Evolutionary conservation across 192 early-diverging fungal species (phyloP).

Genomic region (Borealophlyctis nickersoniae): DNA sequence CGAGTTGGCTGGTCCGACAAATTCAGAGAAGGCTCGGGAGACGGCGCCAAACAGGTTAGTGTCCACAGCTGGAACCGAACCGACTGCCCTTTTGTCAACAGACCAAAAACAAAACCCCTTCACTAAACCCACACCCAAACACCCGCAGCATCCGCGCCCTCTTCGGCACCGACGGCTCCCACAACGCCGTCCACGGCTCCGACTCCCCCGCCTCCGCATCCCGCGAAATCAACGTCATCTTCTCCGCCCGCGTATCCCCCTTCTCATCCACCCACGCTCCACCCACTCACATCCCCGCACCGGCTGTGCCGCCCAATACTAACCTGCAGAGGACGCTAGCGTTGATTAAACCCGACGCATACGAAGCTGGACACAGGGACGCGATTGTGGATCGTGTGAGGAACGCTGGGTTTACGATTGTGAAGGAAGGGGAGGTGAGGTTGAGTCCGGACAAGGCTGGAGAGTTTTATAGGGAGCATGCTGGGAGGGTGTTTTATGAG

Average conservation of each 20-base stretch:
- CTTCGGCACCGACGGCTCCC: conserved; percentile 51
- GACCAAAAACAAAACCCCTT: too few species aligned
- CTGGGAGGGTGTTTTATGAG: conserved; percentile 45
- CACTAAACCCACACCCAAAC: conserved; percentile 18
- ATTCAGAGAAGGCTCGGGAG: conserved; percentile 54
- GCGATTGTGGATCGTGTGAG: conserved; percentile 41
- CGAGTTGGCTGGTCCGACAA: conserved; percentile 55
- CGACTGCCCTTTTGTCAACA: too few species aligned
- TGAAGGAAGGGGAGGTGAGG: conserved; percentile 41
- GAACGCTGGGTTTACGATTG: conserved; percentile 44
- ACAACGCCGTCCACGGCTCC: conserved; percentile 59
- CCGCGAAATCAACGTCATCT: conserved; percentile 40
- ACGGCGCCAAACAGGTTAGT: conserved; percentile 46
- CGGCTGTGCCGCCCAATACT: not conserved
- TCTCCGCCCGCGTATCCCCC: conserved; percentile 27
- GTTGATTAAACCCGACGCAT: conserved; percentile 54
- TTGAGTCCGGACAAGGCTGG: conserved; percentile 38
- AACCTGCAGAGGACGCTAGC: conserved; percentile 39
- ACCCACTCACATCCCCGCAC: conserved; percentile 1
- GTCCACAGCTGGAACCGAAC: not conserved
- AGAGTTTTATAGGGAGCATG: conserved; percentile 54
- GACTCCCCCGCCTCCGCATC: conserved; percentile 47
- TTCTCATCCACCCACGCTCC: not conserved
- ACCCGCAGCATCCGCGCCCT: conserved; percentile 48
- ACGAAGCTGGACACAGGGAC: conserved; percentile 45